phyloP scores from a whole-genome alignment of 225 moss, liverwort and hornwort genomes.

The Sphagnum contortum region DNA sequence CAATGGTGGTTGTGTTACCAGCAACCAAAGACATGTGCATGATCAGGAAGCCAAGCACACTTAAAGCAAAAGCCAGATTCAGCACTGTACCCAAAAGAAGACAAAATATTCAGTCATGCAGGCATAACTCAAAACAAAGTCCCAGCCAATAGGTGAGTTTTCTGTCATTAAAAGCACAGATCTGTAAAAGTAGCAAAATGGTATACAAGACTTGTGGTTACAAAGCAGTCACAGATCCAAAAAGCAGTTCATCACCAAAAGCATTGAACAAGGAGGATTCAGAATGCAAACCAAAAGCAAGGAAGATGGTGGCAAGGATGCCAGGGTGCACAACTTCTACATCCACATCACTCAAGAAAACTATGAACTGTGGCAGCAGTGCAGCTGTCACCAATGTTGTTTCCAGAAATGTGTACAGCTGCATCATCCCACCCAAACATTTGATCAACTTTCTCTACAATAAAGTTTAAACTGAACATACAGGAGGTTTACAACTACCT shows the following conservation, averaged over 20 bases:
- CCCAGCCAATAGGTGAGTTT: too few species aligned
- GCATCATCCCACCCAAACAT: slow-evolving; percentile 3
- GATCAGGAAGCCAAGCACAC: slow-evolving; percentile 91
- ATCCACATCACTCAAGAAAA: slow-evolving; percentile 89
- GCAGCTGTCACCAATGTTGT: slow-evolving; percentile 75
- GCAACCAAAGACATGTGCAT: slow-evolving; percentile 94
- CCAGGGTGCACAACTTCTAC: slow-evolving; percentile 72
- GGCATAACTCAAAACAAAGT: too few species aligned
- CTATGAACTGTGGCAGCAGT: slow-evolving; percentile 82
- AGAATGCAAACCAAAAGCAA: slow-evolving; percentile 52
- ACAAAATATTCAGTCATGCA: too few species aligned
- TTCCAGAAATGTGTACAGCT: slow-evolving; percentile 86
- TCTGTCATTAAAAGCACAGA: too few species aligned
- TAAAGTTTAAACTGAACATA: too few species aligned
- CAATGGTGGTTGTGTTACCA: slow-evolving; percentile 95
- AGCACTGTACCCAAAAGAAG: slow-evolving; percentile 36
- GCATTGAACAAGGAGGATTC: neutral
- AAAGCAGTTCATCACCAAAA: neutral
- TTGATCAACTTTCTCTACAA: too few species aligned
- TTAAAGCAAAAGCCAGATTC: slow-evolving; percentile 90
- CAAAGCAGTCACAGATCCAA: neutral
- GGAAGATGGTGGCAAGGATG: slow-evolving; percentile 73
- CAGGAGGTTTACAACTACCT: too few species aligned
- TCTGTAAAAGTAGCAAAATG: too few species aligned
- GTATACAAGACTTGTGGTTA: too few species aligned